These are phyloP conservation scores for Capsicum baccatum DNA, from an alignment of 257 asterid genomes.

Conservation along the genomic window DNA sequence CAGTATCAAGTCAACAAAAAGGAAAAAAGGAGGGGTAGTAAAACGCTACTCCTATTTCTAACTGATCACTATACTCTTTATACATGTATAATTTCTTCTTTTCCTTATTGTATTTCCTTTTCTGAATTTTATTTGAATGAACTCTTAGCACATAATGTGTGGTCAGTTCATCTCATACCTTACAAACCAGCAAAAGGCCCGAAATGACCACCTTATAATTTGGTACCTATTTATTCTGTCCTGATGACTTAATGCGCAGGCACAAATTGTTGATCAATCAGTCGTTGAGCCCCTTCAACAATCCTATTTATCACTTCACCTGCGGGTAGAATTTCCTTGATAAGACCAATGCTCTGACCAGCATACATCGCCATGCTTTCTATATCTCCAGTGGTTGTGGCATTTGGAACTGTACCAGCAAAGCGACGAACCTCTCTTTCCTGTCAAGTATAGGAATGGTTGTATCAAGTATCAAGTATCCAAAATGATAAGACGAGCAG, in stretches of 20 bases:
- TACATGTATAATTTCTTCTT: neutral
- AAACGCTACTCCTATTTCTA: neutral
- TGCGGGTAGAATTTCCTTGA: conserved; percentile 71
- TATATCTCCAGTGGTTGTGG: conserved; percentile 66
- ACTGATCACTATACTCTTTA: neutral
- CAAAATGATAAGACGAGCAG: neutral
- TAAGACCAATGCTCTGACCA: conserved; percentile 66
- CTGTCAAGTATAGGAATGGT: conserved; percentile 36
- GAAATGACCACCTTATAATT: neutral
- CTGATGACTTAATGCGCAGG: neutral
- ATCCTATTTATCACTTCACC: conserved; percentile 63
- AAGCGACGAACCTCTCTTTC: conserved; percentile 72
- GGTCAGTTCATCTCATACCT: neutral
- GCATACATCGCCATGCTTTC: conserved; percentile 93
- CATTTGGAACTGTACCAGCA: conserved; percentile 81
- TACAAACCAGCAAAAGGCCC: neutral
- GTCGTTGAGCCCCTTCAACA: conserved; percentile 67
- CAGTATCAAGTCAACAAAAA: too few relatives aligned
- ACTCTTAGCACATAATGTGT: neutral
- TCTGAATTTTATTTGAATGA: neutral
- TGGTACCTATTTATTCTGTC: neutral
- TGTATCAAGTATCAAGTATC: neutral
- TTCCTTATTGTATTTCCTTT: neutral
- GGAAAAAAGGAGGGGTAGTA: too few relatives aligned
- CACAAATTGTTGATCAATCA: conserved; percentile 53